Percentiles rank a stretch among this genome's conserved stretches.
Evolutionary conservation across 148 eudicot genomes (phyloP).

Genomic region (Amaranthus cruentus): DNA sequence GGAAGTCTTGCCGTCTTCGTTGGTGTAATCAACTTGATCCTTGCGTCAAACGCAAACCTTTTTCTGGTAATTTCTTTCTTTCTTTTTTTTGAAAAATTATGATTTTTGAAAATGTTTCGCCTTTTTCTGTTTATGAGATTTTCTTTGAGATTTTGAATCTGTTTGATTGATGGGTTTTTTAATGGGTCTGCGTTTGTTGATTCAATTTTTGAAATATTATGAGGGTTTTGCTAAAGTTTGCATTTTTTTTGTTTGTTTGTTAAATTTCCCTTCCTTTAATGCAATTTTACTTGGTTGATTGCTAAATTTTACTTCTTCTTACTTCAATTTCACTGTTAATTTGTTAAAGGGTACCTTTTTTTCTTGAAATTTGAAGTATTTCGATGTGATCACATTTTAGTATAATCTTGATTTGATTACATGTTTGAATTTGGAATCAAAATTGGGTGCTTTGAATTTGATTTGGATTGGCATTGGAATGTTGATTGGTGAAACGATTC

Average conservation of each 20-base stretch:
- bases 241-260: neutral
- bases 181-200: neutral
- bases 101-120: neutral
- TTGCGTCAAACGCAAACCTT: slow-evolving; percentile 55
- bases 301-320: neutral
- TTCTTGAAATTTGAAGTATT: neutral
- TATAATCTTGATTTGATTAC: neutral
- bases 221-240: neutral
- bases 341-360: neutral
- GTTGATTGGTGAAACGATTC: neutral
- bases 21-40: slow-evolving; percentile 84
- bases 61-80: slow-evolving; percentile 44
- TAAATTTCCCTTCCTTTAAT: neutral
- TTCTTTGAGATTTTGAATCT: neutral
- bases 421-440: neutral
- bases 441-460: neutral
- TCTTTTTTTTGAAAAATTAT: neutral
- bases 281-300: neutral
- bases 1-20: slow-evolving; percentile 64
- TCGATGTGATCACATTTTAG: neutral
- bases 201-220: neutral
- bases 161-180: neutral
- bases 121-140: neutral
- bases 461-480: neutral
- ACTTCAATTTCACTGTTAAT: no score